Percentiles rank a stretch among this genome's conserved stretches.
phyloP scores from a whole-genome alignment of 75 land plant genomes.

The Chamaecyparis obtusa region DNA sequence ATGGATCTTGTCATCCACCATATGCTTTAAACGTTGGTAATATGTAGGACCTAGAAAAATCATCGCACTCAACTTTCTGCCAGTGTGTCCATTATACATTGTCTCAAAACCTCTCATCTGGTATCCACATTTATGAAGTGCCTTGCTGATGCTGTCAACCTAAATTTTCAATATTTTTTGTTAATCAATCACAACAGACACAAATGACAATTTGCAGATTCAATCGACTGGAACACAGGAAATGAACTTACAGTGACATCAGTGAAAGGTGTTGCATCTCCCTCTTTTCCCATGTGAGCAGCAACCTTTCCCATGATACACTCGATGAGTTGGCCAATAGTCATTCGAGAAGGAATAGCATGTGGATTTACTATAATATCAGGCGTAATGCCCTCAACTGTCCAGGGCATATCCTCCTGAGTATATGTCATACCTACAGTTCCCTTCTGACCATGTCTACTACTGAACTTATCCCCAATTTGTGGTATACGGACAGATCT shows the following conservation, averaged over 20 bases:
- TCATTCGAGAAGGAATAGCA: slow-evolving; percentile 99
- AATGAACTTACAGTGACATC: slow-evolving; percentile 88
- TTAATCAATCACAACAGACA: not conserved
- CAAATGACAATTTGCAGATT: not conserved
- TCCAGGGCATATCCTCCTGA: slow-evolving; percentile 99
- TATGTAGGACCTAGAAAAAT: slow-evolving; percentile 99
- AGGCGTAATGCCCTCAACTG: slow-evolving; percentile 96
- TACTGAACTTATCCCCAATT: slow-evolving; percentile 99
- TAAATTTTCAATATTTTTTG: slow-evolving; percentile 12
- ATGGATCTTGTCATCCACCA: slow-evolving; percentile 99
- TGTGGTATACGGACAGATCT: slow-evolving; percentile 98
- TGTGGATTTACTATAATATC: slow-evolving; percentile 99
- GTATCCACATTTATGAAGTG: slow-evolving; percentile 97
- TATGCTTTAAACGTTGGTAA: slow-evolving; percentile 96
- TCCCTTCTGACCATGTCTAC: slow-evolving; percentile 99
- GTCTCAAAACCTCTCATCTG: slow-evolving; percentile 99
- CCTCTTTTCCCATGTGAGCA: slow-evolving; percentile 99
- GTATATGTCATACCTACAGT: slow-evolving; percentile 99
- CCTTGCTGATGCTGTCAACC: slow-evolving; percentile 99
- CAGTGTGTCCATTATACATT: slow-evolving; percentile 99
- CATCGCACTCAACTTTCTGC: slow-evolving; percentile 79
- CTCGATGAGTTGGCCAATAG: slow-evolving; percentile 99
- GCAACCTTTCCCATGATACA: slow-evolving; percentile 99
- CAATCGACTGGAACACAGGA: not conserved
- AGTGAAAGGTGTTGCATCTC: slow-evolving; percentile 99